Evolutionary conservation across 2,329 filamentous ascomycete genomes (phyloP), one percentile per base, ranked within the genome.

Genomic region (Blastomyces gilchristii): DNA sequence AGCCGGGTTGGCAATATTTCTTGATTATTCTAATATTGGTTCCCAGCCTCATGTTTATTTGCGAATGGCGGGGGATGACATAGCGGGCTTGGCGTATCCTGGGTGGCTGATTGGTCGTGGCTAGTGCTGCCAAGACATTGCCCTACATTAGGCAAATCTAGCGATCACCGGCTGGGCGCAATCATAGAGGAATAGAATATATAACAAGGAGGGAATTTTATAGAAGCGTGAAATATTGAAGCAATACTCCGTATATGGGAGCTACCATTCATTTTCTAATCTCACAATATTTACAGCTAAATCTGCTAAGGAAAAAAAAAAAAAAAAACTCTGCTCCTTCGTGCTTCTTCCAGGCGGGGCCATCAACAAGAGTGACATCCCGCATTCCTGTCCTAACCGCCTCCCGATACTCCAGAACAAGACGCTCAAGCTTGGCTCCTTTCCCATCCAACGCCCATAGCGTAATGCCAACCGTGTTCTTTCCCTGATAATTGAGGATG

Each of bases 401-500:
- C 6, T 75, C 78, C 22, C 80, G 79, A 22, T 80, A 73, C 31
- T 74, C 76, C 66, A 87, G 70, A 50, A 78, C 76, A 45, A 88
- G 74, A 0, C 78, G 79, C 0, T 80, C 79, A 11, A 90, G 68
- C 68, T 80, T 84, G 0, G 82, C 85, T 7, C 84, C 85, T 2
- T 72, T 74, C 0, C 74, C 73, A 50, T 86, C 83, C 62, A 87
- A 76, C 0, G 85, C 83, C 89, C 88, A 92, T 18, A 93, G 71
- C 31, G 81, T 84, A 4, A 93, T 68, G 0, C 82, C 87, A 6
- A 92, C 69, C 73, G 83, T 88, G 68, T 93, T 93, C 41, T 79
- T 81, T 0, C 88, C 88, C 4, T 80, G 78, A 72, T 91, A 88
- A 70, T 92, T 82, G 60, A 90, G 76, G 28, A 92, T 83, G 28